Evolutionary conservation across 441 rosid genomes (phyloP), one percentile per base, ranked within the genome.

Genomic region (Isatis lusitanica): DNA sequence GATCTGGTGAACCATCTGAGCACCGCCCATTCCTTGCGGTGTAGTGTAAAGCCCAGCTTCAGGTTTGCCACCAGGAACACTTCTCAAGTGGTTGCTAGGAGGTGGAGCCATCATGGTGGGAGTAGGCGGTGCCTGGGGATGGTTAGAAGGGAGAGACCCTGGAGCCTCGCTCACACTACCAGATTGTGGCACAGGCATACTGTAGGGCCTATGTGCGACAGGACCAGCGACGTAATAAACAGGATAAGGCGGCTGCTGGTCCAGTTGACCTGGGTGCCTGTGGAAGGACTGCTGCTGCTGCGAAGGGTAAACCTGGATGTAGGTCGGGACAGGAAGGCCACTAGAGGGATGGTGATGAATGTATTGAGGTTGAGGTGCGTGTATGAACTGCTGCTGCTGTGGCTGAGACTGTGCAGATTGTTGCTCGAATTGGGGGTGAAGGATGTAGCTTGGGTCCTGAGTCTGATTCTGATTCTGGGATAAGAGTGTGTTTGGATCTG

Each of bases 221-320:
- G 66, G 78, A 30, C 74, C 5, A 1, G 85, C 83, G 73, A 90
- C 73, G 71, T 90, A 94, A 69, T 90, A 94, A 51, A 92, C 73
- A 0, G 93, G 92, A 66, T 90, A 90, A 68, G 84, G 93, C 73
- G 84, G 93, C 73, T 85, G 96, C 84, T 92, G 98, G 74, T 88
- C 97, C 59, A 86, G 79, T 75, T 90, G 98, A 55, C 79, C 88
- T 7, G 74, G 70, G 61, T 73, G 81, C 15, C 70, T 57, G 24
- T 67, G 80, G 64, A 66, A 71, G 4, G 79, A 88, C 65, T 74
- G 90, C 16, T 83, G 98, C 76, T 86, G 97, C 73, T 88, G 97
- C 17, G 94, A 75, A 38, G 90, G 86, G 74, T 89, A 92, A 6
- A 90, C 80, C 21, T 86, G 87, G 79, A 86, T 89, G 84, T 94